Base-by-base conservation (phyloP, 169 alveolate species). In the Theileria parva region DNA sequence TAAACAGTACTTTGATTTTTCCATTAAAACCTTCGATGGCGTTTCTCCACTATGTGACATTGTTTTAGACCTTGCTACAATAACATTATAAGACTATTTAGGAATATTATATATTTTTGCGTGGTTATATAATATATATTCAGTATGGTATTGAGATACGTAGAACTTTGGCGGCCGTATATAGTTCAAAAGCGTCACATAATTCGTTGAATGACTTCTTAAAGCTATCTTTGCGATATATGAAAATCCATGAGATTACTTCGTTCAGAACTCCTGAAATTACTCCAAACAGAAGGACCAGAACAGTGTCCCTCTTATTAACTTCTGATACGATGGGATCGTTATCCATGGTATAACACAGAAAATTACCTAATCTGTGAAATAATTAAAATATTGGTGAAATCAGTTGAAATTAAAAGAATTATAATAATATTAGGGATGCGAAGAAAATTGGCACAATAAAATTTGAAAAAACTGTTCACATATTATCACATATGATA, bases 161-260 rank as follows among this genome's bases (percentile, higher is more conserved):
- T 7, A 83, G 23, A 13, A 83, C 86, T 25, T 13, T 50, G 15
- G 85, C 30, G 2, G 73, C 80, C 59, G 53, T 57, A 63, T 83
- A 83, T 17, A 53, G 80, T 34, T 85, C 91, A 51, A 65, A 85
- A 9, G 65, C 37, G 37, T 69, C 64, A 21, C 76, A 39, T 12
- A 78, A 23, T 39, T 85, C 85, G 32, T 9, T 53, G 64, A 66
- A 69, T 48, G 74, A 64, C 61, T 32, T 21, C 55, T 57, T 21
- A 65, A 28, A 85, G 17, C 44, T 75, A 0, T 66, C 74, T 67
- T 77, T 71, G 44, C 87, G 81, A 81, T 85, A 85, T n/a, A 85
- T 39, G 59, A 85, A 66, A 11, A 70, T 0, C 50, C 57, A 78
- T 11, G 91, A 27, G 5, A 48, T 27, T 19, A 64, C 21, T 51